These are phyloP conservation scores for Termitomyces sp. DNA, from an alignment of 768 basidiomycete genomes.

Conservation along the genomic window DNA sequence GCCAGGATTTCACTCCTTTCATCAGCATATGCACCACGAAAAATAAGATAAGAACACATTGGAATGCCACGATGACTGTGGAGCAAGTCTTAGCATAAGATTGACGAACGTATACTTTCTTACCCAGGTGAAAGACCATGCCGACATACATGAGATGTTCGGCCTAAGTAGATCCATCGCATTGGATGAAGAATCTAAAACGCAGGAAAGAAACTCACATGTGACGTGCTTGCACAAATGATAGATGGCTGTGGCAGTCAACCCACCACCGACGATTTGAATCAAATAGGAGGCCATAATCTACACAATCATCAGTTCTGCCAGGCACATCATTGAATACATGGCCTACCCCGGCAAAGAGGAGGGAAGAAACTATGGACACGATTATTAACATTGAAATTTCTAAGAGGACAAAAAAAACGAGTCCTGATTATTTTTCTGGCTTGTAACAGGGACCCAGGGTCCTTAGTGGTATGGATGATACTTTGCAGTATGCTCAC, in stretches of 20 bases:
- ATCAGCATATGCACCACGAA: not conserved
- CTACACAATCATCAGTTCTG: not conserved
- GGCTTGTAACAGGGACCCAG: not conserved
- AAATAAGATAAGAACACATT: not conserved
- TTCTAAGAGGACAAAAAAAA: no score
- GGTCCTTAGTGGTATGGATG: not conserved
- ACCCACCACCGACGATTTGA: not conserved
- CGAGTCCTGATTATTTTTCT: not conserved
- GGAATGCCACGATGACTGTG: not conserved
- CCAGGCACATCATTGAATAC: no score
- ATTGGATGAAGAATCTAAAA: not conserved
- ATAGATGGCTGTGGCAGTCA: not conserved
- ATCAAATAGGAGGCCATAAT: not conserved
- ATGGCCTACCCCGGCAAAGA: not conserved
- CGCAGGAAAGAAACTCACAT: not conserved
- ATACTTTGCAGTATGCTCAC: not conserved
- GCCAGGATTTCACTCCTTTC: not conserved
- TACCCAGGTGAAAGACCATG: not conserved
- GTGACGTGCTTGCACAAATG: not conserved
- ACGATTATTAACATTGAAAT: not conserved
- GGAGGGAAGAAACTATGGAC: no score
- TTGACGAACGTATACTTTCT: not conserved
- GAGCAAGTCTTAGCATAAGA: not conserved
- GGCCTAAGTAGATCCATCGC: not conserved
- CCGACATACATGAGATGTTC: slow-evolving; percentile 3